These are phyloP conservation scores for Rhexocercosporidium sp. DNA, from an alignment of 2,329 filamentous ascomycete species.

Conservation along the genomic window DNA sequence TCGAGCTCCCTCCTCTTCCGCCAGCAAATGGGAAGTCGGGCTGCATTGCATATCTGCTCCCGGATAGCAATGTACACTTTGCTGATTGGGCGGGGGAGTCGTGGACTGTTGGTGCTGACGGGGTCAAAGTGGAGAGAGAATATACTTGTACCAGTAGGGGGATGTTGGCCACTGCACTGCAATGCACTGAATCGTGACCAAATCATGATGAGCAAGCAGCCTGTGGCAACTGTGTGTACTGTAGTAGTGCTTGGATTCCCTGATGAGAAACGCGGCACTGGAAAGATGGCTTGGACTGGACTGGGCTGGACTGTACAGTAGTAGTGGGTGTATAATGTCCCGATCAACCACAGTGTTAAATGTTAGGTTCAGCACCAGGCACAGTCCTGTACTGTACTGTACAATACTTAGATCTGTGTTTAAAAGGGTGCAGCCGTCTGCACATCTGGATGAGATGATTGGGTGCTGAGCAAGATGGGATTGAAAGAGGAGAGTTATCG, in stretches of 20 bases:
- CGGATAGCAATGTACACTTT: background rate
- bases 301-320: too few species aligned
- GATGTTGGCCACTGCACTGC: background rate
- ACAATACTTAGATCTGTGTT: background rate
- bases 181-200: background rate
- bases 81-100: background rate
- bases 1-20: background rate
- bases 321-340: too few species aligned
- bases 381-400: too few species aligned
- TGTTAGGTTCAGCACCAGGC: too few species aligned
- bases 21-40: slow-evolving; percentile 2
- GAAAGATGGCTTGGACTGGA: too few species aligned
- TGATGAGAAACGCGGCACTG: too few species aligned
- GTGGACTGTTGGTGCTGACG: slow-evolving; percentile 2
- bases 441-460: background rate
- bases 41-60: slow-evolving; percentile 2
- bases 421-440: background rate
- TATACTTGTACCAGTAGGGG: too few species aligned
- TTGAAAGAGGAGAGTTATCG: background rate
- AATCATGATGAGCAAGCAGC: too few species aligned
- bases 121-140: slow-evolving; percentile 4
- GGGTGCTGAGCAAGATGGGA: background rate
- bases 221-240: too few species aligned
- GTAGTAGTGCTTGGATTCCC: too few species aligned
- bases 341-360: too few species aligned